Conservation (phyloP, 331 rosid genomes). For the Dryas integrifolia region DNA sequence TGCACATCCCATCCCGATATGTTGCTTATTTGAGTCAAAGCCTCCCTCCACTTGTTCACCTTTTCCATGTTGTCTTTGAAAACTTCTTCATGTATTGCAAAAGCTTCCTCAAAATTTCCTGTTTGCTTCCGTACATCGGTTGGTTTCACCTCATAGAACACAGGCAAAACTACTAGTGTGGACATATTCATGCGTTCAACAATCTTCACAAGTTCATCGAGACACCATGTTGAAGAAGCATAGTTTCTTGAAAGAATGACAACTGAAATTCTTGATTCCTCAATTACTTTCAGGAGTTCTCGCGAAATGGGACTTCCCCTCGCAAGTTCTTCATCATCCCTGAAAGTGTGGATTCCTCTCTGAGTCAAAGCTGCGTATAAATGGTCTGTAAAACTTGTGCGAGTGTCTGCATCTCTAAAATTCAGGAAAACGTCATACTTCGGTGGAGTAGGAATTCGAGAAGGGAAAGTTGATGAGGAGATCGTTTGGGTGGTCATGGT, state of each 20-base stretch:
- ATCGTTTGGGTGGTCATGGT: background rate
- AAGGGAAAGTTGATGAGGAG: background rate
- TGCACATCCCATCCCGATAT: conserved; percentile 20
- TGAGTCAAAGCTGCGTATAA: background rate
- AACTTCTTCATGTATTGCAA: background rate
- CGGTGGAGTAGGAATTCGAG: background rate
- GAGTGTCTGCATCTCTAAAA: background rate
- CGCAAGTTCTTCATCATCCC: background rate
- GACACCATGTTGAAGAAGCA: background rate
- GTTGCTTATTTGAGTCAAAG: background rate
- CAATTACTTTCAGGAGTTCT: background rate
- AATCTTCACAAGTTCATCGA: conserved; percentile 18
- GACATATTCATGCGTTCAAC: background rate
- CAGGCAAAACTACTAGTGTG: background rate
- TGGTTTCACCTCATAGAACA: conserved; percentile 18
- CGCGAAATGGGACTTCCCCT: background rate
- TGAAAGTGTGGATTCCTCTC: conserved; percentile 3
- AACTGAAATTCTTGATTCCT: conserved; percentile 13
- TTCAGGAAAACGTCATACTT: conserved; percentile 9
- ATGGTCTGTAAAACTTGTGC: background rate
- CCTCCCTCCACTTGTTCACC: conserved; percentile 3
- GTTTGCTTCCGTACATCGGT: conserved; percentile 4
- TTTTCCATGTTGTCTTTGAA: background rate
- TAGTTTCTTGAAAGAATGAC: conserved; percentile 14
- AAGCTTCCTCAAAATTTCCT: background rate